These are phyloP conservation scores for Candida yuanshanica DNA, from an alignment of 805 yeast genomes.

Conservation along the genomic window DNA sequence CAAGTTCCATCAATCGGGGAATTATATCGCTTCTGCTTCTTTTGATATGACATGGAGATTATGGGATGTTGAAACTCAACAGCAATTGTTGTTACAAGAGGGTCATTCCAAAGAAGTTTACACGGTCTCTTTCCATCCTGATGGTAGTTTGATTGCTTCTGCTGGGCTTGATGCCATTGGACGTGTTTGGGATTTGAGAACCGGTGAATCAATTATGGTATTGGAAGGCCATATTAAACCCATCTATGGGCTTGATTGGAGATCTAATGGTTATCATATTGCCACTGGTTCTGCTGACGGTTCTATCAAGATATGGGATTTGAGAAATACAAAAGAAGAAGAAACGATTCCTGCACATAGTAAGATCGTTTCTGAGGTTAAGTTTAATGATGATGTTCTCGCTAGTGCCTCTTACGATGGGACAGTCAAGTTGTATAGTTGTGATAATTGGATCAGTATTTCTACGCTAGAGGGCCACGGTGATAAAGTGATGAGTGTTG, in stretches of 20 bases:
- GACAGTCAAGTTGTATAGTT: conserved; percentile 52
- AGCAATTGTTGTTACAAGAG: conserved; percentile 64
- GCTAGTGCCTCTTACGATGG: conserved; percentile 71
- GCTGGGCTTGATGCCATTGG: conserved; percentile 76
- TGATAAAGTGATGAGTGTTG: conserved; percentile 72
- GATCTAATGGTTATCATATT: conserved; percentile 66
- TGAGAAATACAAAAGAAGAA: conserved; percentile 45
- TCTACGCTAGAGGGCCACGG: conserved; percentile 49
- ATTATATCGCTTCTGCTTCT: conserved; percentile 62
- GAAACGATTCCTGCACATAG: conserved; percentile 66
- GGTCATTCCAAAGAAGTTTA: conserved; percentile 79
- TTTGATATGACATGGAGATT: conserved; percentile 83
- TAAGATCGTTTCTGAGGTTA: conserved; percentile 61
- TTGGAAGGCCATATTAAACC: conserved; percentile 69
- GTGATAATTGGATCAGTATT: conserved; percentile 63
- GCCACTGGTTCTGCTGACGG: conserved; percentile 87
- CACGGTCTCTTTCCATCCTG: conserved; percentile 57
- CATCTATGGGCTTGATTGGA: conserved; percentile 67
- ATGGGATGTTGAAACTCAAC: conserved; percentile 60
- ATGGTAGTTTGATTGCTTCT: conserved; percentile 70
- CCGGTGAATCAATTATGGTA: conserved; percentile 58
- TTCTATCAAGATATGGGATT: conserved; percentile 78
- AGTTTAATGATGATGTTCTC: conserved; percentile 40
- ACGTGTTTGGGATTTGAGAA: conserved; percentile 80
- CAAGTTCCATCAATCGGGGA: conserved; percentile 60